Base-by-base conservation (phyloP, 2,329 filamentous ascomycete species). In the Aspergillus sp. region DNA sequence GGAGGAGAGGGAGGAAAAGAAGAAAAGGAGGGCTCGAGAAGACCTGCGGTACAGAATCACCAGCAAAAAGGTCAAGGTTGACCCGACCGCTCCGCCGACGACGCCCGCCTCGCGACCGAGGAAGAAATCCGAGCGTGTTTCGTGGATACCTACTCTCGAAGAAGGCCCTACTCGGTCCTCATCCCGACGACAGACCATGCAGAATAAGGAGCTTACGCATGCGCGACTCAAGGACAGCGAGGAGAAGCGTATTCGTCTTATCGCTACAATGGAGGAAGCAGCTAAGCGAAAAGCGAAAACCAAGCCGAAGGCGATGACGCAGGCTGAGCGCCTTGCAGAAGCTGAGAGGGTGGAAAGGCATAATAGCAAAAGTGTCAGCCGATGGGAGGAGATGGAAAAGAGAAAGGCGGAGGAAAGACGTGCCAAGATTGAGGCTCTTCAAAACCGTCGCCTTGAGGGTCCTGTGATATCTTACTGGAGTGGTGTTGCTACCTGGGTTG, bases 391-490 rank as follows among this genome's bases (percentile, higher is more conserved):
- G 76, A 91, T 92, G 7, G 95, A 99, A 79, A 93, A 92, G 78
- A 88, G 90, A 74, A 88, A 94, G 61, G 91, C 93, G 67, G 92
- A 94, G 70, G 91, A 96, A 72, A 86, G 94, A 64, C 86, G 88
- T 66, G 90, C 89, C 46, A 94, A 91, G 78, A 82, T 98, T 52
- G 93, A 94, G 45, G 95, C 94, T 15, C 82, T 98, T 68, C 91
- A 96, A 71, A 92, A 93, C 74, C 87, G 93, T 53, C 92, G 91
- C 54, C 84, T 98, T 8, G 89, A 94, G 57, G 95, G 95, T 0
- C 92, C 95, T 0, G 92, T 97, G 11, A 89, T 97, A 47, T 92
- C 91, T 2, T 94, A 91, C 76, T 97, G 93, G 90, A 98, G 93
- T 76, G 95, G 94, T n/a, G 86, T 92, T 65, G 91, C 91, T 38